These are phyloP conservation scores for Ricinus communis DNA, from an alignment of 345 rosid genomes.

Conservation along the genomic window DNA sequence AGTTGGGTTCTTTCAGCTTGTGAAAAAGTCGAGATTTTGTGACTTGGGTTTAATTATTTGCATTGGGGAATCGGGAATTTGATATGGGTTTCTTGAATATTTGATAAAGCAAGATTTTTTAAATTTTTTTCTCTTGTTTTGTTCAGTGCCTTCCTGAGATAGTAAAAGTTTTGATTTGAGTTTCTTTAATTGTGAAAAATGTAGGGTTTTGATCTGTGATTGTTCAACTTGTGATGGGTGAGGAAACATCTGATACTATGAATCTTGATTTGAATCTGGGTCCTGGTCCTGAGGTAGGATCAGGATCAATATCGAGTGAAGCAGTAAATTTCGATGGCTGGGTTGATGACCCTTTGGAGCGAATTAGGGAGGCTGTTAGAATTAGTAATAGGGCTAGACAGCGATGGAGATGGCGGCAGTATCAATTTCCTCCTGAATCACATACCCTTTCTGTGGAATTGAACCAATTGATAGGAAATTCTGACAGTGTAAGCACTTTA, in stretches of 20 bases:
- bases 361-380: slow-evolving; percentile 68
- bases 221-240: slow-evolving; percentile 51
- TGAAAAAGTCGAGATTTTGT: slow-evolving; percentile 4
- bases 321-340: slow-evolving; percentile 60
- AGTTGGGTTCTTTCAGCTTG: slow-evolving; percentile 2
- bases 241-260: slow-evolving; percentile 76
- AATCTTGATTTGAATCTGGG: slow-evolving; percentile 96
- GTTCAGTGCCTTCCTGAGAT: background rate
- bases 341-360: slow-evolving; percentile 45
- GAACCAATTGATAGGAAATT: slow-evolving; percentile 51
- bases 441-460: slow-evolving; percentile 58
- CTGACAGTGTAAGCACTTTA: slow-evolving; percentile 43
- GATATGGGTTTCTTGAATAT: slow-evolving; percentile 12
- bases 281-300: slow-evolving; percentile 69
- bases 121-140: background rate
- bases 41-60: background rate
- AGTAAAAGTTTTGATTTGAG: slow-evolving; percentile 2
- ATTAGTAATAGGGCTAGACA: slow-evolving; percentile 36
- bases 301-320: slow-evolving; percentile 42
- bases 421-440: slow-evolving; percentile 44
- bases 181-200: slow-evolving; percentile 10
- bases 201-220: slow-evolving; percentile 23
- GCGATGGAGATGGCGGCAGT: slow-evolving; percentile 57
- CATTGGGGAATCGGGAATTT: slow-evolving; percentile 9
- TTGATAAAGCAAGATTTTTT: background rate